A percentile compares a stretch with the other conserved stretches of the same genome.
These are phyloP conservation scores for Leishmania major DNA, from an alignment of 208 protist species.

Conservation along the genomic window DNA sequence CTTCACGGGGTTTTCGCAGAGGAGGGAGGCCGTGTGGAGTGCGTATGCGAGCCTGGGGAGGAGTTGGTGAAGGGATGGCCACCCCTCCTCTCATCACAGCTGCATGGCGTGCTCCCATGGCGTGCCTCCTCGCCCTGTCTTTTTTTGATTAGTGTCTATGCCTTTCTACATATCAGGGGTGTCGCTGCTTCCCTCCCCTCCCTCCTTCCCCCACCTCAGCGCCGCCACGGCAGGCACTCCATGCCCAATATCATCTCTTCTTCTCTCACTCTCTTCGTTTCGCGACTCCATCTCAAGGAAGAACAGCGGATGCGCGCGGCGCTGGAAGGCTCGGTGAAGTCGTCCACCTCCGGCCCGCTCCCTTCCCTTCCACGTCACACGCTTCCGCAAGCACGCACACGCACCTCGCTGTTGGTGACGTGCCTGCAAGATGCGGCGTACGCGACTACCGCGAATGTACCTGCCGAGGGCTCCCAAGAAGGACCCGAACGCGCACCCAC, in stretches of 20 bases:
- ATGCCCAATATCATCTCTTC: background rate
- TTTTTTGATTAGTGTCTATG: background rate
- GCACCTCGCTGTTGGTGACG: background rate
- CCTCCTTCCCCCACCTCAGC: background rate
- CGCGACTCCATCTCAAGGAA: no score
- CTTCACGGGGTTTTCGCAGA: background rate
- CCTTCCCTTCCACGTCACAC: background rate
- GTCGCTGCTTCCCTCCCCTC: background rate
- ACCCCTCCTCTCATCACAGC: background rate
- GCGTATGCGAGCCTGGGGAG: background rate
- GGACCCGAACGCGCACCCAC: constrained; percentile 49
- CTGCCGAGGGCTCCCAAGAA: constrained; percentile 48
- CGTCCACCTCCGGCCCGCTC: background rate
- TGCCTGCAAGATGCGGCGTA: constrained; percentile 11
- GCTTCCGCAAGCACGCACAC: background rate
- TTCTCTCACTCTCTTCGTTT: background rate
- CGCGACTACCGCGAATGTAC: constrained; percentile 52
- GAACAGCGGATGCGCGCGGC: background rate
- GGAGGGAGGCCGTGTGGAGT: background rate
- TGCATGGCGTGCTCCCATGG: background rate
- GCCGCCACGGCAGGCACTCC: background rate
- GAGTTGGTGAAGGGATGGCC: background rate
- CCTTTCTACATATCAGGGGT: background rate
- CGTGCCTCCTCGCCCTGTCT: no score
- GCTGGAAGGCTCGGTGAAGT: background rate